These are phyloP conservation scores for Pseudogymnoascus sp. DNA, from an alignment of 2,329 filamentous ascomycete species.

Conservation along the genomic window DNA sequence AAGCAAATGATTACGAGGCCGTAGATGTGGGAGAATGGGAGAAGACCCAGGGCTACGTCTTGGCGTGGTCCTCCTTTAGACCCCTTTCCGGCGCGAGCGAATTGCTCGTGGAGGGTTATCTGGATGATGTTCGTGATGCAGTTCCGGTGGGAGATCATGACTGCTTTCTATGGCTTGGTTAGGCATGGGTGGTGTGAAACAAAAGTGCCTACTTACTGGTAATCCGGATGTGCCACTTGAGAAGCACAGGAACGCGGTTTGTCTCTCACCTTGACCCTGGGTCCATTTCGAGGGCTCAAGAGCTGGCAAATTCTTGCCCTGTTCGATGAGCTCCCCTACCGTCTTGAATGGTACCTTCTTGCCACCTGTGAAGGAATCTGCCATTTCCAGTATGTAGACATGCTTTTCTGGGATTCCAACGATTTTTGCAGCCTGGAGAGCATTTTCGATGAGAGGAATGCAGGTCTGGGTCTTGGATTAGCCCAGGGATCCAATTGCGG, in stretches of 20 bases:
- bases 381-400: constrained; percentile 62
- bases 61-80: not conserved
- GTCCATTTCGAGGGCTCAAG: constrained; percentile 51
- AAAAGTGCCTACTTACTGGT: constrained; percentile 48
- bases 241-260: constrained; percentile 71
- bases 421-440: constrained; percentile 57
- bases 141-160: constrained; percentile 75
- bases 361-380: constrained; percentile 35
- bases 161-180: constrained; percentile 56
- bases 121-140: constrained; percentile 73
- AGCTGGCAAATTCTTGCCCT: constrained; percentile 48
- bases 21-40: constrained; percentile 78
- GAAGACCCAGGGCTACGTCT: constrained; percentile 54
- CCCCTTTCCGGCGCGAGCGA: not conserved
- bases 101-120: constrained; percentile 40
- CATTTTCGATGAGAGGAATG: constrained; percentile 57
- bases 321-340: constrained; percentile 56
- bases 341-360: constrained; percentile 50
- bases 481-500: not conserved
- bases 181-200: not conserved
- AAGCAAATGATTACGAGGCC: constrained; percentile 64
- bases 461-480: constrained; percentile 45
- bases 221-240: constrained; percentile 74
- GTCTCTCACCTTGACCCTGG: constrained; percentile 56
- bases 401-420: constrained; percentile 55